Conservation (phyloP, 2,329 filamentous ascomycete species). For the Didymosphaeria variabile region DNA sequence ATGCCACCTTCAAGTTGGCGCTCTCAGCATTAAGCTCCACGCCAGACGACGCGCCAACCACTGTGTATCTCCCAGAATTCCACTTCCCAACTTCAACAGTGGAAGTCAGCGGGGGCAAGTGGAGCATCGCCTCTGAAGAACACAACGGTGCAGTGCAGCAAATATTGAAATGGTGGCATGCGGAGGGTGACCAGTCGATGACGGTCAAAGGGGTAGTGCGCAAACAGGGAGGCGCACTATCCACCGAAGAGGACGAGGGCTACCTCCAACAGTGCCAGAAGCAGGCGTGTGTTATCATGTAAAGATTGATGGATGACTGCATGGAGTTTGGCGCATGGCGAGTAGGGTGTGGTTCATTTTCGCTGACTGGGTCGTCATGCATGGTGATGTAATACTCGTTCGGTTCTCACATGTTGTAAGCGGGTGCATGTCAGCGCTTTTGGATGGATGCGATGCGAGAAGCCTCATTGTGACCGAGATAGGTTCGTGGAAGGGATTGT, state of each 20-base stretch:
- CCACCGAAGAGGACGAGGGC: slow-evolving; percentile 74
- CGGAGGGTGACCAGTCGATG: slow-evolving; percentile 81
- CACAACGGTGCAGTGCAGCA: slow-evolving; percentile 75
- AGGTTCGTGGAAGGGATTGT: neutral
- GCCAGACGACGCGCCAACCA: slow-evolving; percentile 73
- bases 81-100: slow-evolving; percentile 86
- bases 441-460: neutral
- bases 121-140: slow-evolving; percentile 81
- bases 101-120: slow-evolving; percentile 84
- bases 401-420: slow-evolving; percentile 8
- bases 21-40: slow-evolving; percentile 70
- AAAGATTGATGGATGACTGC: slow-evolving; percentile 10
- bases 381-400: slow-evolving; percentile 22
- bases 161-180: slow-evolving; percentile 91
- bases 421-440: neutral
- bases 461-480: neutral
- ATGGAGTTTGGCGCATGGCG: slow-evolving; percentile 6
- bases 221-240: slow-evolving; percentile 57
- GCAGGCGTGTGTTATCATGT: slow-evolving; percentile 57
- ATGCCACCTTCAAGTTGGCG: slow-evolving; percentile 78
- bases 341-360: slow-evolving; percentile 5
- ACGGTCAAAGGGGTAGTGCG: slow-evolving; percentile 78
- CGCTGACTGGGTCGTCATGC: slow-evolving; percentile 8
- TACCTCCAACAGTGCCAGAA: slow-evolving; percentile 74
- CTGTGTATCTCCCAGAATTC: slow-evolving; percentile 87